phyloP scores from a whole-genome alignment of 805 yeast genomes.

The Kodamaea sagamina region DNA sequence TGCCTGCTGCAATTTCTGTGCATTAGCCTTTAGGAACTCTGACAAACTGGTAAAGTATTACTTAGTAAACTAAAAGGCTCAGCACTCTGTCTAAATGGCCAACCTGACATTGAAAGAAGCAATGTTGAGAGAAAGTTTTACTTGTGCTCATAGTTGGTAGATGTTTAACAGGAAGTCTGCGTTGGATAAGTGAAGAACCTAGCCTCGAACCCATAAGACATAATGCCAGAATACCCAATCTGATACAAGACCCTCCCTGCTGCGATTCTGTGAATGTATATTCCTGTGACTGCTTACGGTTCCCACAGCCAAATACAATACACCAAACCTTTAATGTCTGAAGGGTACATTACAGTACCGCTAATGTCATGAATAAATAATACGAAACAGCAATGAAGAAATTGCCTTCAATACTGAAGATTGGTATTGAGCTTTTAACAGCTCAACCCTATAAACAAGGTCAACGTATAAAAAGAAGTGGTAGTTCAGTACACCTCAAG shows the following conservation, averaged over 20 bases:
- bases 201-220: conserved; percentile 69
- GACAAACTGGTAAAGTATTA: conserved; percentile 48
- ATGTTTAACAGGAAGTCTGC: conserved; percentile 60
- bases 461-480: no score
- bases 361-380: conserved; percentile 65
- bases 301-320: conserved; percentile 59
- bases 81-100: conserved; percentile 67
- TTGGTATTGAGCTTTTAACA: conserved; percentile 51
- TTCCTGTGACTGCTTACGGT: conserved; percentile 66
- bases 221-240: conserved; percentile 63
- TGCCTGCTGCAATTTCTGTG: conserved; percentile 42
- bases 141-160: conserved; percentile 62
- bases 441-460: conserved; percentile 60
- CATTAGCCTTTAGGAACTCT: conserved; percentile 30
- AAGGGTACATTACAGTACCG: conserved; percentile 46
- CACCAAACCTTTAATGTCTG: conserved; percentile 64
- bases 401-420: conserved; percentile 35
- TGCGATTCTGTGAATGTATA: conserved; percentile 55
- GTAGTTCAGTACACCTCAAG: no score
- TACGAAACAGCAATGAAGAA: conserved; percentile 52
- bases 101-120: conserved; percentile 63
- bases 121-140: conserved; percentile 56
- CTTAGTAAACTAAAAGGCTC: conserved; percentile 69
- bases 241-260: conserved; percentile 60
- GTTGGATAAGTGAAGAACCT: conserved; percentile 69